These are phyloP conservation scores for Candolleomyces aberdarensis DNA, from an alignment of 768 basidiomycete genomes.

Conservation along the genomic window DNA sequence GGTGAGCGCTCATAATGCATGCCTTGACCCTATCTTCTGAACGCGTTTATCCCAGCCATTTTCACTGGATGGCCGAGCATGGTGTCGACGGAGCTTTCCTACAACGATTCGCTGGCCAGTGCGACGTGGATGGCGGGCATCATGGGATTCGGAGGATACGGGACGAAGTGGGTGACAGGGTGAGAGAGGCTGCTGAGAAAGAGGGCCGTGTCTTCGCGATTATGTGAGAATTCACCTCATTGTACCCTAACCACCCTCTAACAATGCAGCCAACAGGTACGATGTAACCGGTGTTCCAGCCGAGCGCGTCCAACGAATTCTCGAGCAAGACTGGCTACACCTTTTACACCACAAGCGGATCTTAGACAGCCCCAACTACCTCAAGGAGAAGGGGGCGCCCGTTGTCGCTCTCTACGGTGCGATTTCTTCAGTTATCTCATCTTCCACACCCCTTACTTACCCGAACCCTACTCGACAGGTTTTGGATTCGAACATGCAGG, in stretches of 20 bases:
- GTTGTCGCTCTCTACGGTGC: conserved; percentile 76
- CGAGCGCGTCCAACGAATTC: conserved; percentile 60
- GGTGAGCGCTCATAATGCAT: conserved; percentile 26
- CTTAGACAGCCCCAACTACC: conserved; percentile 70
- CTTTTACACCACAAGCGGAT: conserved; percentile 59
- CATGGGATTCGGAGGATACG: conserved; percentile 59
- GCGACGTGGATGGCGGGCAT: conserved; percentile 52
- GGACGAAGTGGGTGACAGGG: conserved; percentile 71
- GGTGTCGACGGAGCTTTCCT: conserved; percentile 80
- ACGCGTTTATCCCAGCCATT: conserved; percentile 43
- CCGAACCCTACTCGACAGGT: conserved; percentile 33
- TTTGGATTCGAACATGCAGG: conserved; percentile 63
- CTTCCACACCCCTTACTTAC: not conserved
- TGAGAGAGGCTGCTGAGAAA: conserved; percentile 73
- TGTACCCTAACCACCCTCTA: conserved; percentile 2
- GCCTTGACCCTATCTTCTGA: not conserved
- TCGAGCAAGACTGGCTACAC: conserved; percentile 74
- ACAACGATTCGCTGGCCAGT: conserved; percentile 72
- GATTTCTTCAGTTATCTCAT: not conserved
- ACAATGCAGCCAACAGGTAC: conserved; percentile 49
- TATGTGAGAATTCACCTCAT: conserved; percentile 50
- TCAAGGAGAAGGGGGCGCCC: conserved; percentile 64
- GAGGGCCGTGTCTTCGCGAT: conserved; percentile 82
- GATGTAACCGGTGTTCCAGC: conserved; percentile 78
- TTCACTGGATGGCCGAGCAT: conserved; percentile 82